Conservation (phyloP, 768 basidiomycete species). For the Termitomyces titanicus region DNA sequence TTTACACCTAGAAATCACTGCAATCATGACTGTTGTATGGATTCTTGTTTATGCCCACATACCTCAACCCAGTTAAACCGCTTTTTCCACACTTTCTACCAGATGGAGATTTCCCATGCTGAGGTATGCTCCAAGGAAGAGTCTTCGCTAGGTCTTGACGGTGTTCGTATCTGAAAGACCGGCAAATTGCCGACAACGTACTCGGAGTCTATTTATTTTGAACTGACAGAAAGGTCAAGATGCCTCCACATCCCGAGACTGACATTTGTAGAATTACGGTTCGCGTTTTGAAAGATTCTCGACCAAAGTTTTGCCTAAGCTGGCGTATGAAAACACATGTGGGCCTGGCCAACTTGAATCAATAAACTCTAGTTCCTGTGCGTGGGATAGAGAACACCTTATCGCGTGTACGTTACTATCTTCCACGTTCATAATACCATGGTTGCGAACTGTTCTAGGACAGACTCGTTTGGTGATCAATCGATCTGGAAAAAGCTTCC, state of each 20-base stretch:
- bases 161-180: background rate
- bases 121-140: no score
- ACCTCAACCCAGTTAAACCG: background rate
- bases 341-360: no score
- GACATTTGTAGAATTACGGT: background rate
- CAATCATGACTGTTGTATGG: background rate
- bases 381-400: background rate
- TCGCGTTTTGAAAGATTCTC: background rate
- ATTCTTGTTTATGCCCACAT: background rate
- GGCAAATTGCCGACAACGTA: background rate
- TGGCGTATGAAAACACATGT: no score
- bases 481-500: background rate
- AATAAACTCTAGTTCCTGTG: background rate
- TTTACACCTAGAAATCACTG: slow-evolving; percentile 21
- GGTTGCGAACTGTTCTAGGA: background rate
- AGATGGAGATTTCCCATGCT: no score
- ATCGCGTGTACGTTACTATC: background rate
- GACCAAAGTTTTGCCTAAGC: no score
- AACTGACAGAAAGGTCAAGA: background rate
- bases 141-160: no score
- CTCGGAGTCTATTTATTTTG: background rate
- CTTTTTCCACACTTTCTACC: no score
- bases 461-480: background rate
- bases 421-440: background rate
- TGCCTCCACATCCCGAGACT: background rate